A percentile compares a stretch with the other conserved stretches of the same genome.
phyloP scores from a whole-genome alignment of 2,329 filamentous ascomycete genomes.

The Paracamarosporium sp. region DNA sequence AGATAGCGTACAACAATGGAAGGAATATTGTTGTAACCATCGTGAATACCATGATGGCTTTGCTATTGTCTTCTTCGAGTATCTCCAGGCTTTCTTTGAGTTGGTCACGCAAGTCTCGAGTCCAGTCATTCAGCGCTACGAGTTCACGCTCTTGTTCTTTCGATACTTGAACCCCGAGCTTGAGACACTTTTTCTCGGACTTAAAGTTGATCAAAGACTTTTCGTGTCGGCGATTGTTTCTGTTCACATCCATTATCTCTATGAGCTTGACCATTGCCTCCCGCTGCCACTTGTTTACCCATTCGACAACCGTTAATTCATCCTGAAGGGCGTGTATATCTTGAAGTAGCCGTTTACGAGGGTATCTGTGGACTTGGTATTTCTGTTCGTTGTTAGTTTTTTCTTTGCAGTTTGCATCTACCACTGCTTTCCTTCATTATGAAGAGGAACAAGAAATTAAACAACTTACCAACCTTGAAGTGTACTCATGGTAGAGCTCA shows the following conservation, averaged over 20 bases:
- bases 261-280: no score
- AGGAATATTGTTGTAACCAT: constrained; percentile 5
- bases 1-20: no score
- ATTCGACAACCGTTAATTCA: no score
- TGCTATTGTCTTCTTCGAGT: not conserved
- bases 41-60: constrained; percentile 7
- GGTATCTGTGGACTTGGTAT: not conserved
- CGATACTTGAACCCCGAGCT: not conserved
- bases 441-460: no score
- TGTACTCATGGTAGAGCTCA: no score
- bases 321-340: not conserved
- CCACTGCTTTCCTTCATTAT: no score
- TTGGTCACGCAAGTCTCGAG: no score
- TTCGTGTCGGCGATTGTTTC: not conserved
- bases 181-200: not conserved
- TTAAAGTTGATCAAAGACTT: not conserved
- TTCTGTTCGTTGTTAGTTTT: no score
- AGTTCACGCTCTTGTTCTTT: not conserved
- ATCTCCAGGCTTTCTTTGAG: not conserved
- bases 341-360: not conserved
- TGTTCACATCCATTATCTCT: not conserved
- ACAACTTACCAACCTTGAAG: no score
- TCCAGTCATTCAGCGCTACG: not conserved
- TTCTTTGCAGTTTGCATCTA: no score
- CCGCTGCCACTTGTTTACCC: no score